Base-by-base conservation (phyloP, 2,329 filamentous ascomycete species). In the Basipetospora chlamydospora region DNA sequence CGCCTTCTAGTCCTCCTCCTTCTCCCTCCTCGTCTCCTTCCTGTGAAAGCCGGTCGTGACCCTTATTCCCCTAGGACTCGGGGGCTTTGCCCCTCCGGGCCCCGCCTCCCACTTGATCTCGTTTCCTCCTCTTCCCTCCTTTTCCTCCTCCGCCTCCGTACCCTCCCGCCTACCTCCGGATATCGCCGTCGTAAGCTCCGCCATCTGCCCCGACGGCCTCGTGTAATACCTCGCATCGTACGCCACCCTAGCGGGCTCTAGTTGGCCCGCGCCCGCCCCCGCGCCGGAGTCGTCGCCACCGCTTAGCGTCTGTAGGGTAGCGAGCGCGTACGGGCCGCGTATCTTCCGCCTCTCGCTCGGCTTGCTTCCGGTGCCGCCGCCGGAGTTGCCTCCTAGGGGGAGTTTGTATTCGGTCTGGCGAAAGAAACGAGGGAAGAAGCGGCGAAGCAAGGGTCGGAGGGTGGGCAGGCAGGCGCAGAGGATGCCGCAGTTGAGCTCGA, bases 381-480 rank as follows among this genome's bases (percentile, higher is more conserved):
- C n/a, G n/a, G n/a, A n/a, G n/a, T n/a, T n/a, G n/a, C n/a, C n/a
- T n/a, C n/a, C n/a, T n/a, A n/a, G n/a, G n/a, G n/a, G n/a, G n/a
- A n/a, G n/a, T n/a, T n/a, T n/a, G n/a, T n/a, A n/a, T 15, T 5
- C n/a, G 17, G 12, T 29, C 13, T 29, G 26, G 7, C 13, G 3
- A 3, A 15, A 28, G 6, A 21, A 2, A 12, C 12, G 11, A 3
- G 35, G 41, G 17, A 42, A 37, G 8, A 37, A 7, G 18, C 32
- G 33, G n/a, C 35, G 41, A 17, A 55, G 33, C 5, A 55, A 36
- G 11, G 54, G 54, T 3, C 56, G 51, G 1, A 61, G 44, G 12
- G 57, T 58, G 1, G 58, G 58, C 5, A 61, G 51, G 39, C 56
- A 59, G 31, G 55, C 49, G 41, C 58, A 60, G 10, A 60, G 46